Evolutionary conservation across 805 yeast species (phyloP).

Genomic region (Yarrowia sp.): DNA sequence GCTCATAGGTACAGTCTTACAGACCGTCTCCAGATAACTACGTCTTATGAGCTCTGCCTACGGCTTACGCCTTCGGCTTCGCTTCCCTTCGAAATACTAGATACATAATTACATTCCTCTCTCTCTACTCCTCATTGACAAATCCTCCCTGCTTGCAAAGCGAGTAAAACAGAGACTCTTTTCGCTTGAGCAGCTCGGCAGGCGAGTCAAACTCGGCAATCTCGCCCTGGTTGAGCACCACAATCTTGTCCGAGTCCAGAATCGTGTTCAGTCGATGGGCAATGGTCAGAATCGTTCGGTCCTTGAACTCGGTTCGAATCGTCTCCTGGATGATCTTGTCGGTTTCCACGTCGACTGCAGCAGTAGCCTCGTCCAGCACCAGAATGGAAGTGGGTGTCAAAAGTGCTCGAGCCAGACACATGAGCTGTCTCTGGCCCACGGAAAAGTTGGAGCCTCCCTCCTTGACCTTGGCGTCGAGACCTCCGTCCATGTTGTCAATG

Average conservation of each 20-base stretch:
- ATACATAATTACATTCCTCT: constrained; percentile 14
- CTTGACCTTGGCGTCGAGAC: constrained; percentile 53
- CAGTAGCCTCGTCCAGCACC: constrained; percentile 85
- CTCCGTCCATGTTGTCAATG: constrained; percentile 45
- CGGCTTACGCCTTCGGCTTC: not conserved
- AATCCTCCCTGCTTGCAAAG: constrained; percentile 75
- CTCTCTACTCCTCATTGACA: constrained; percentile 41
- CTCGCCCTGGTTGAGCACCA: constrained; percentile 70
- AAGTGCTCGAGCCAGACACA: constrained; percentile 81
- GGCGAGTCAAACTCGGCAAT: constrained; percentile 80
- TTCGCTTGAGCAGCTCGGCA: constrained; percentile 55
- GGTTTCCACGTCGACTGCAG: constrained; percentile 85
- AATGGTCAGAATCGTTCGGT: constrained; percentile 79
- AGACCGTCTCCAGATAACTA: too few relatives aligned
- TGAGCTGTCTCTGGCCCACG: constrained; percentile 81
- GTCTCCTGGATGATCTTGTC: constrained; percentile 78
- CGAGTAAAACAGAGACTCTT: constrained; percentile 66
- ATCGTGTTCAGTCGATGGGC: constrained; percentile 88
- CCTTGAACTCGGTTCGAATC: constrained; percentile 64
- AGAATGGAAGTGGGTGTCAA: constrained; percentile 70
- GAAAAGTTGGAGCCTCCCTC: constrained; percentile 88
- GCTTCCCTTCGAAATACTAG: not conserved
- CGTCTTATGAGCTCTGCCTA: not conserved
- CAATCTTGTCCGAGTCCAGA: constrained; percentile 75
- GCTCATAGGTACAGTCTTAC: too few relatives aligned